Evolutionary conservation across 73 alveolate species (phyloP).

Genomic region (Durusdinium trenchii): DNA sequence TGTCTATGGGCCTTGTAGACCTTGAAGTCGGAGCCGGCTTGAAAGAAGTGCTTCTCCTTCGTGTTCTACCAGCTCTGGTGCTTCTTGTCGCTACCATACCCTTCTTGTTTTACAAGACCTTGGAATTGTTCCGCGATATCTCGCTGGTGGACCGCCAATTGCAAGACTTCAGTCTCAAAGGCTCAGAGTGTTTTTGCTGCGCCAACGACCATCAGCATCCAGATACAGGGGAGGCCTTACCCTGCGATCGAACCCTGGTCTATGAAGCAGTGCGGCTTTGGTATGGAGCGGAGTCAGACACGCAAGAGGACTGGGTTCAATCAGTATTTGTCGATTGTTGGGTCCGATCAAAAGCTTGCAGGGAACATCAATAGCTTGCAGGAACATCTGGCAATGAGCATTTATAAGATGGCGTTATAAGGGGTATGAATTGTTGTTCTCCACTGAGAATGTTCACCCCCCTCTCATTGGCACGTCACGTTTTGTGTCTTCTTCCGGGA

Average conservation of each 20-base stretch:
- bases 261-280: not conserved
- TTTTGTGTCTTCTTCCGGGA: not conserved
- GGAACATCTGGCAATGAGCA: too few relatives aligned
- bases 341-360: not conserved
- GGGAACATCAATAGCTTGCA: not conserved
- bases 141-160: not conserved
- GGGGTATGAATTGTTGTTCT: too few relatives aligned
- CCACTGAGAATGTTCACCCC: not conserved
- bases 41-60: not conserved
- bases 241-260: conserved; percentile 53
- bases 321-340: not conserved
- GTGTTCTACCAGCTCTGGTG: not conserved
- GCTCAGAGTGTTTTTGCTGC: conserved; percentile 59
- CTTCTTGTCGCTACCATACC: not conserved
- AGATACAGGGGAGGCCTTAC: not conserved
- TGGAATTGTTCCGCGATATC: conserved; percentile 5
- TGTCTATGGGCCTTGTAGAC: not conserved
- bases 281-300: conserved; percentile 12
- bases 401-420: too few relatives aligned
- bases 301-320: not conserved
- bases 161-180: not conserved
- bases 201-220: conserved; percentile 44
- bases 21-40: not conserved
- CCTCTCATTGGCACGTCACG: not conserved
- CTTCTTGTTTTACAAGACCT: not conserved